Base-by-base conservation (phyloP, 2,329 filamentous ascomycete species). In the Aspergillus sp. region DNA sequence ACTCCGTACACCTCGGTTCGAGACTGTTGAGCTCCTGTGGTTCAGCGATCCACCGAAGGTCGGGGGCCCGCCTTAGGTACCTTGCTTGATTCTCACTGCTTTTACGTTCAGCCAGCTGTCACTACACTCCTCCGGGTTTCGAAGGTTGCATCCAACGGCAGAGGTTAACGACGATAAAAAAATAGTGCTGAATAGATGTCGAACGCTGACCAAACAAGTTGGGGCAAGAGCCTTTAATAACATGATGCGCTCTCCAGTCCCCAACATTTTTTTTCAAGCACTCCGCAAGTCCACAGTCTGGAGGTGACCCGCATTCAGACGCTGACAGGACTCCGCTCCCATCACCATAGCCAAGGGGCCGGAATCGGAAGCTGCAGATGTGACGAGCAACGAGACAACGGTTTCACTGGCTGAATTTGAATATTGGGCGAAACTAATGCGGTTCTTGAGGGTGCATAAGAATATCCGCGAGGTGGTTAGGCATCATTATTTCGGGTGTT, bases 231-330 rank as follows among this genome's bases (percentile, higher is more conserved):
- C 27, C 8, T 31, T 31, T 8, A 31, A 31, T 31, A 31, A 31
- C 9, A 9, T 31, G 27, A 4, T 31, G 3, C 27, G 27, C 27
- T 31, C 9, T 31, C 27, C 27, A 41, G 15, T 40, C 19, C n/a
- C n/a, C 43, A 45, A 19, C 12, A 48, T 40, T 37, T 49, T 37
- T 31, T 14, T 41, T 46, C n/a, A n/a, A 45, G 37, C 23, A 50
- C 47, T 45, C 50, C 49, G n/a, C 41, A 31, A 31, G 27, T 49
- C 37, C 11, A 17, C 48, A 48, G 43, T 53, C 33, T 52, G 55
- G 55, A 52, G 49, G 21, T 47, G 52, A 54, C 52, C 49, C 50
- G 55, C 49, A 47, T 44, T 48, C 44, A 44, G 23, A 55, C 43
- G 33, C 35, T 52, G 54, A 52, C 54, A 52, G 54, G 41, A 23